Conservation (phyloP, 73 alveolate species). For the Uronychia binucleata region DNA sequence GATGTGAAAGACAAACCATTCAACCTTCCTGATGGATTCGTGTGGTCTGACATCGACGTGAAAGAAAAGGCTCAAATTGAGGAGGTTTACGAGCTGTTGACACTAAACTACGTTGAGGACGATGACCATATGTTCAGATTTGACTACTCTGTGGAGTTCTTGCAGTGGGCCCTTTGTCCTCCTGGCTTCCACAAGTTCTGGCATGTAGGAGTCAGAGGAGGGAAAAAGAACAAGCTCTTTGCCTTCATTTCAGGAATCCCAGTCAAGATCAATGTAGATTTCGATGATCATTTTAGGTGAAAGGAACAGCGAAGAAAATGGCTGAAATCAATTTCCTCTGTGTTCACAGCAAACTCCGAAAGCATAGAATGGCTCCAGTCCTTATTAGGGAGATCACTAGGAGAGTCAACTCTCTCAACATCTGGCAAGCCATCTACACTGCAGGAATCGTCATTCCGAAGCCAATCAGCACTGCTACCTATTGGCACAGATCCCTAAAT, state of each 20-base stretch:
- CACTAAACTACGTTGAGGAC: constrained; percentile 96
- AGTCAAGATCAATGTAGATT: constrained; percentile 69
- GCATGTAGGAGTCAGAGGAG: constrained; percentile 80
- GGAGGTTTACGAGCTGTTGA: constrained; percentile 81
- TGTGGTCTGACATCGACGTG: constrained; percentile 85
- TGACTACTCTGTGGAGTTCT: constrained; percentile 91
- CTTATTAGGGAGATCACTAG: constrained; percentile 94
- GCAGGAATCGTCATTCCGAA: constrained; percentile 89
- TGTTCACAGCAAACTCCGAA: constrained; percentile 94
- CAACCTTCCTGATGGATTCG: constrained; percentile 81
- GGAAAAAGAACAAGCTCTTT: constrained; percentile 80
- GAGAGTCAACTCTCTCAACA: constrained; percentile 88
- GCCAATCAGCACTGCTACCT: constrained; percentile 82
- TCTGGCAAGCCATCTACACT: constrained; percentile 97
- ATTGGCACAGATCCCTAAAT: constrained; percentile 94
- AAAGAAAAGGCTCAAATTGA: constrained; percentile 57
- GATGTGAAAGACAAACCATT: constrained; percentile 75
- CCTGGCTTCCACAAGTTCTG: constrained; percentile 83
- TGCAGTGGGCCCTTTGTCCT: constrained; percentile 92
- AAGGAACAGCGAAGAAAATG: constrained; percentile 74
- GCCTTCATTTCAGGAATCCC: constrained; percentile 98
- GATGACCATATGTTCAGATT: constrained; percentile 95
- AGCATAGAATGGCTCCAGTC: constrained; percentile 95
- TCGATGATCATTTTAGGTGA: constrained; percentile 51
- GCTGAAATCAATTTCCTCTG: constrained; percentile 96